A percentile compares a stretch with the other conserved stretches of the same genome.
Conservation (phyloP, 176 grass and related monocot species). For the Hordeum marinum region DNA sequence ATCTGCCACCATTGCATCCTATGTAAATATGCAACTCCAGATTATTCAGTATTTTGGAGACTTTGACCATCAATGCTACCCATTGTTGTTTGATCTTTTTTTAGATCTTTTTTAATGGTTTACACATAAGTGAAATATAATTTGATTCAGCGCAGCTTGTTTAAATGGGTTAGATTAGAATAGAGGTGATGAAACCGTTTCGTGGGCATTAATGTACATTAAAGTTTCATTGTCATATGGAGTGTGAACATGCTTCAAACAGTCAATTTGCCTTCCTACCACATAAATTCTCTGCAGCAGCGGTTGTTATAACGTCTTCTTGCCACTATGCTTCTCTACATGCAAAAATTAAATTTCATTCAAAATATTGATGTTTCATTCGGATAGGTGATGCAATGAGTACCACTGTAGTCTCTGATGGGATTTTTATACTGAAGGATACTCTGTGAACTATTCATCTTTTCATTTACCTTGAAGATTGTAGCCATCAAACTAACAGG, state of each 20-base stretch:
- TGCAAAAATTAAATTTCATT: neutral
- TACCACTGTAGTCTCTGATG: neutral
- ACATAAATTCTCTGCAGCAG: neutral
- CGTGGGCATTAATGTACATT: neutral
- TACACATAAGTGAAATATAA: neutral
- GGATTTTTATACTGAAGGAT: neutral
- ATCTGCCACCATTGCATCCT: neutral
- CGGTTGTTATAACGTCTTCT: neutral
- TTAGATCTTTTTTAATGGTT: neutral
- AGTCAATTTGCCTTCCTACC: neutral
- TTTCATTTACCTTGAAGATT: slow-evolving; percentile 2
- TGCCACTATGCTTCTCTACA: slow-evolving; percentile 3
- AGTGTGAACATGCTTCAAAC: slow-evolving; percentile 1
- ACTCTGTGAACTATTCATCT: slow-evolving; percentile 21
- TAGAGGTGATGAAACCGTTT: neutral
- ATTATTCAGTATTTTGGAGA: neutral
- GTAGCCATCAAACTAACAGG: slow-evolving; percentile 1
- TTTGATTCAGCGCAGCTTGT: neutral
- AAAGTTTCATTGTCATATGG: neutral
- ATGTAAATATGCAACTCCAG: neutral
- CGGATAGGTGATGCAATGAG: neutral
- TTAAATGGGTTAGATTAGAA: slow-evolving; percentile 1
- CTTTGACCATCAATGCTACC: neutral
- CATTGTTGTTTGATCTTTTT: neutral
- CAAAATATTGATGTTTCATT: neutral